A percentile compares a stretch with the other conserved stretches of the same genome.
Evolutionary conservation across 2,329 filamentous ascomycete genomes (phyloP).

Genomic region (Cladophialophora psammophila): DNA sequence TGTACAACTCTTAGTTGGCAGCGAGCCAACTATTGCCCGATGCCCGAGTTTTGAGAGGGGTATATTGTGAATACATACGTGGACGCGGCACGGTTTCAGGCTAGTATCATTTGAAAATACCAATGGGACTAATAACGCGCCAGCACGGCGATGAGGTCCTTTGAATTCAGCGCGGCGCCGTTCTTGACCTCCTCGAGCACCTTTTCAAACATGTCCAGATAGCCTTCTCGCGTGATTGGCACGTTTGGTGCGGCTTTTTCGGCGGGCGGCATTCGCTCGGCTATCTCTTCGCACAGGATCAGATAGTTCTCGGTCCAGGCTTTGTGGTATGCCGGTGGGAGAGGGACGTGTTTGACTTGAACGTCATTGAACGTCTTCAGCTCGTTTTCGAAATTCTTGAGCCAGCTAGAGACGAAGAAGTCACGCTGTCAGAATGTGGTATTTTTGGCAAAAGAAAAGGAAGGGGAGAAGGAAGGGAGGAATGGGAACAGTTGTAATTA

Average conservation of each 20-base stretch:
- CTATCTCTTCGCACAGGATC: constrained; percentile 7
- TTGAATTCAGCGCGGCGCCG: not conserved
- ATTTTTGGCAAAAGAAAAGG: no score
- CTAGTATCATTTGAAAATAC: no score
- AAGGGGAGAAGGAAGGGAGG: no score
- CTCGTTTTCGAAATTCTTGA: constrained; percentile 8
- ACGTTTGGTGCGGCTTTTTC: constrained; percentile 4
- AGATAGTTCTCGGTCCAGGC: constrained; percentile 15
- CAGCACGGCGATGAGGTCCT: not conserved
- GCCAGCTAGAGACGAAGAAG: constrained; percentile 4
- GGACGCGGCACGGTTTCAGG: no score
- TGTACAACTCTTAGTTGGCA: no score
- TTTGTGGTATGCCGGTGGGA: constrained; percentile 9
- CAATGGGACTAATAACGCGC: not conserved
- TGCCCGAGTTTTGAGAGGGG: no score
- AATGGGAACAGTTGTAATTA: no score
- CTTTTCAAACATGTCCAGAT: constrained; percentile 12
- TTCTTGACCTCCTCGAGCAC: constrained; percentile 5
- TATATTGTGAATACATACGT: no score
- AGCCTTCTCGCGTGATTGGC: constrained; percentile 1
- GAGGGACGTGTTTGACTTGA: constrained; percentile 4
- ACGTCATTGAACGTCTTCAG: not conserved
- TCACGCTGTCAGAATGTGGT: no score
- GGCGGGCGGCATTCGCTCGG: constrained; percentile 3
- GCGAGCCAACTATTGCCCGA: no score